phyloP scores from a whole-genome alignment of 2,329 filamentous ascomycete species.

The Cercospora citrullina region DNA sequence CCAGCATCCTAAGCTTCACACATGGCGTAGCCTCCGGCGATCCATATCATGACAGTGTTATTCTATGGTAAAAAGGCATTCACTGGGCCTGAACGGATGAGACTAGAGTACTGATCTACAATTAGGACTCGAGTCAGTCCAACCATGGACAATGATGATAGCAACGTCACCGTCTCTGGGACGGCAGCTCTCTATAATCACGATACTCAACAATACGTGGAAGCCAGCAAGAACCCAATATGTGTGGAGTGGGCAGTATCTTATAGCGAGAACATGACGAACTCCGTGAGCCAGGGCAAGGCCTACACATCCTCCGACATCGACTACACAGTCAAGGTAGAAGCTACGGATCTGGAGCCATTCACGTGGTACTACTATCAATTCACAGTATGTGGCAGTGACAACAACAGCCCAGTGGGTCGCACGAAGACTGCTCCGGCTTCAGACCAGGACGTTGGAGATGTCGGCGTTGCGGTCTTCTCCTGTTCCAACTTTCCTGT shows the following conservation, averaged over 20 bases:
- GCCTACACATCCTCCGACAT: conserved; percentile 35
- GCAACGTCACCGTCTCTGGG: conserved; percentile 34
- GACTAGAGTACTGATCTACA: background rate
- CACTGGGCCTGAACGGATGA: background rate
- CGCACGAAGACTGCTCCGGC: conserved; percentile 33
- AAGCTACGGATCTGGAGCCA: conserved; percentile 28
- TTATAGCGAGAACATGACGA: conserved; percentile 21
- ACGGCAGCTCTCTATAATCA: conserved; percentile 33
- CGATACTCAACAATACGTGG: conserved; percentile 31
- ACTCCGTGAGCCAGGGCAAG: conserved; percentile 24
- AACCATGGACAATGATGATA: conserved; percentile 29
- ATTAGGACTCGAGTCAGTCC: conserved; percentile 33
- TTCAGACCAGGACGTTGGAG: conserved; percentile 27
- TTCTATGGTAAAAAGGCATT: conserved; percentile 37
- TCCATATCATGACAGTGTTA: conserved; percentile 46
- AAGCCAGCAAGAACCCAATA: conserved; percentile 27
- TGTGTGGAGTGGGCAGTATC: conserved; percentile 29
- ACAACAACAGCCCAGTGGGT: conserved; percentile 29
- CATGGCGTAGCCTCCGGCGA: conserved; percentile 52
- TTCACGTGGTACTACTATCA: conserved; percentile 36
- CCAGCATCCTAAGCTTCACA: conserved; percentile 59
- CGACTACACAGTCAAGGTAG: conserved; percentile 35
- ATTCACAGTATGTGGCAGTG: conserved; percentile 30
- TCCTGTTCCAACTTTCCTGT: conserved; percentile 33
- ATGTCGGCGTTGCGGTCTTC: conserved; percentile 32